Base-by-base conservation (phyloP, 2,329 filamentous ascomycete species). In the Apiospora pterosperma region DNA sequence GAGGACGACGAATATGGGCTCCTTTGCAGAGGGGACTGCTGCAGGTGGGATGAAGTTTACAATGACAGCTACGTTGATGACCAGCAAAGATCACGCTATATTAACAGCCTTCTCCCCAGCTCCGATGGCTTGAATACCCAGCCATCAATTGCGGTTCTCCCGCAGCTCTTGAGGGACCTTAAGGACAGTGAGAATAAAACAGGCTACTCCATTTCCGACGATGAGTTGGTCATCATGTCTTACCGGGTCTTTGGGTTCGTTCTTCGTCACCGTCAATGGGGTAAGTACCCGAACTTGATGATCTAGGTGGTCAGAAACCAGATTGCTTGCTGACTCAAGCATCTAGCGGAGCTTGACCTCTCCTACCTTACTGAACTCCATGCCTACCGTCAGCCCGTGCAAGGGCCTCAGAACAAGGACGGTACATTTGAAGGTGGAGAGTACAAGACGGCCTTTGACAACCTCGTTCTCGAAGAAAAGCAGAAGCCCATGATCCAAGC, bases 211-310 rank as follows among this genome's bases (percentile, higher is more conserved):
- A 31, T 69, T 5, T 63, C 59, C 1, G 70, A 75, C 1, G 70
- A 72, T 21, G 74, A 76, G 34, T 44, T 71, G 0, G 19, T 76
- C 0, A 72, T 78, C 36, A 76, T 78, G 71, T 69, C 71, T 1
- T 70, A 73, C n/a, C 67, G 74, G 0, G 75, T 77, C 1, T 76
- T 75, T 64, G 76, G 71, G 0, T 79, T 76, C 34, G 67, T 76
- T 0, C 63, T 79, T 2, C 70, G 76, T 2, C 75, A 64, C 31
- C 69, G 76, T 0, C 76, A 71, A 67, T 78, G 75, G 77, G 72
- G 75, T 75, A 61, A 64, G 73, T 67, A 14, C 52, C 8, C 44
- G 7, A 4, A 36, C 4, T 8, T 12, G n/a, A 2, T 34, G 2
- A 5, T 36, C 28, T n/a, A 4, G 11, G 41, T 12, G 25, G 5